Base-by-base conservation (phyloP, 805 yeast genomes). In the Scheffersomyces amazonensis region DNA sequence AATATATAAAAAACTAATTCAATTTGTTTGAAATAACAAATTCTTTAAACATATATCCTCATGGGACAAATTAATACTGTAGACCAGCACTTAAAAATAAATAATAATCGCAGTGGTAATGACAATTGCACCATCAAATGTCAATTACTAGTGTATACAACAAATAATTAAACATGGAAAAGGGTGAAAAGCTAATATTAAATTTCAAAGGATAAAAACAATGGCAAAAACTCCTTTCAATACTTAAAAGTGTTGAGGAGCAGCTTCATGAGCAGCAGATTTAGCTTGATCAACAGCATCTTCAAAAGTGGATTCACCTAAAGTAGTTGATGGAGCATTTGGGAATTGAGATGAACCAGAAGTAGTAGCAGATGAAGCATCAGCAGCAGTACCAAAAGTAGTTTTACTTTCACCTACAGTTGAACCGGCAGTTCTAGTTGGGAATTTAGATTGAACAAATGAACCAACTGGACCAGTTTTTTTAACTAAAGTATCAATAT, bases 381-480 rank as follows among this genome's bases (percentile, higher is more conserved):
- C 58, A 29, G 50, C 52, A 36, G 42, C 46, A 27, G 49, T 32
- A 20, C 54, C 53, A 40, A 44, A 45, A 34, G 53, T 36, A 32
- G 49, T 38, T 31, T 39, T 48, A 44, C 46, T 34, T 41, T 43
- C 57, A 40, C 76, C 80, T 46, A 81, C 84, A 34, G 86, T 80
- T 30, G 86, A 69, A 29, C 84, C 81, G 25, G 87, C 87, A 44
- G 89, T 82, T 76, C 88, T 80, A 43, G 69, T 64, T 33, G 83
- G 82, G 47, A 77, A 56, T 64, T 75, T 75, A 24, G 78, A 66
- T 56, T 74, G 69, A 54, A 83, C 63, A 53, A 79, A 76, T 24
- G 69, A 56, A 29, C 85, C 80, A 40, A 82, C 78, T 37, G 91
- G 91, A 32, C 85, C 84, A 42, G 81, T 60, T 61, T 78, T 78